A percentile compares a stretch with the other conserved stretches of the same genome.
These are phyloP conservation scores for Seminavis robusta DNA, from an alignment of 108 stramenopile species.

Conservation along the genomic window DNA sequence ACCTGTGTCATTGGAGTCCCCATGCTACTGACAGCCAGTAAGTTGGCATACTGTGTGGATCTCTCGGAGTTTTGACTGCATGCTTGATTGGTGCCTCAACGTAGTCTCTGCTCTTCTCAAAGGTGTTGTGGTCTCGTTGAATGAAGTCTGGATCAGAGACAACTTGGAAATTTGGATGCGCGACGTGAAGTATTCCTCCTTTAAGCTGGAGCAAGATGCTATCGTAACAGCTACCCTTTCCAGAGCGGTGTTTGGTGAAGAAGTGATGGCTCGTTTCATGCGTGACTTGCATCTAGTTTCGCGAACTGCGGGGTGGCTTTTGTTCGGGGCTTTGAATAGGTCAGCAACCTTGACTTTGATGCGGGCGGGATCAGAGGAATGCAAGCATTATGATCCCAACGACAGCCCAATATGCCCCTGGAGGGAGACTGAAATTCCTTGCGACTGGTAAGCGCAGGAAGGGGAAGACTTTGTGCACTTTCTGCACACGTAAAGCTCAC, in stretches of 20 bases:
- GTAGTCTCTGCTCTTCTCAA: too few relatives aligned
- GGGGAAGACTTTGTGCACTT: neutral
- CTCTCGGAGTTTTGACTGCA: too few relatives aligned
- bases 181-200: constrained; percentile 16
- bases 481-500: neutral
- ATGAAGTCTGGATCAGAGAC: constrained; percentile 13
- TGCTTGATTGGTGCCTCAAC: too few relatives aligned
- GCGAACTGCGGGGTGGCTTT: constrained; percentile 34
- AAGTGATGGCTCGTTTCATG: constrained; percentile 4
- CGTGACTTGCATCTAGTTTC: constrained; percentile 28
- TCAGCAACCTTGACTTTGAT: constrained; percentile 14
- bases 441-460: constrained; percentile 42
- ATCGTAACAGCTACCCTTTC: constrained; percentile 8
- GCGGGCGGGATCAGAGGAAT: constrained; percentile 23
- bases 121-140: constrained; percentile 10
- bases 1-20: too few relatives aligned
- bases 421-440: constrained; percentile 7
- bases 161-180: constrained; percentile 4
- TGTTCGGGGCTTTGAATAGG: constrained; percentile 40
- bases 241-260: constrained; percentile 24
- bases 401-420: constrained; percentile 1
- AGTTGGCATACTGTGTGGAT: too few relatives aligned
- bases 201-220: constrained; percentile 7
- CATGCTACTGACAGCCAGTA: too few relatives aligned
- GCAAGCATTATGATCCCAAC: constrained; percentile 14